Base-by-base conservation (phyloP, 331 rosid species). In the Arachis monticola region DNA sequence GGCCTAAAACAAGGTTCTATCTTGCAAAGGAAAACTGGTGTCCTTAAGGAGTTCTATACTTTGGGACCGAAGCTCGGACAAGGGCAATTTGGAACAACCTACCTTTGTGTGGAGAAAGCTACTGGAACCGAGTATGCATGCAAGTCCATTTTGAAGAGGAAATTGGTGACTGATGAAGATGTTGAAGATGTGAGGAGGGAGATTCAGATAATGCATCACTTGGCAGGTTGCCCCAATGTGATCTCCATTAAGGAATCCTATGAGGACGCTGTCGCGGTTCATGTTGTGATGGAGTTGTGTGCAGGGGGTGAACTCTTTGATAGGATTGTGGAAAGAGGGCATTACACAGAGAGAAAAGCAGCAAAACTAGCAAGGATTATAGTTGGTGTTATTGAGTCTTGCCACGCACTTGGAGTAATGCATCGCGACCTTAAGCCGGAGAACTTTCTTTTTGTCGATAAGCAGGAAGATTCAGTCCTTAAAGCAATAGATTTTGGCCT, bases 351-450 rank as follows among this genome's bases (percentile, higher is more conserved):
- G 63, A 86, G 87, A 79, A 86, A 87, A 77, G 99, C 99, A 4
- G 97, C 99, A 30, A 80, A 78, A 31, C 80, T 94, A 57, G 86
- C 93, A 10, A 86, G 88, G 87, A 88, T 88, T 47, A 85, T 94
- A 8, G 92, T 88, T 61, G 90, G 95, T 64, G 96, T 90, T 13
- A 83, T 92, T 51, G 88, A 94, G 78, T 85, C 89, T 4, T 94
- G 99, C 67, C 99, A 94, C 77, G 80, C 97, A 64, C 85, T 92
- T 40, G 97, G 99, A 38, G 99, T 94, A 6, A 94, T 94, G 97
- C 99, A 94, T 72, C 88, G 99, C 0, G 99, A 94, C 77, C 94
- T 94, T 57, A 94, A 94, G 85, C 99, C 99, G 0, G 99, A 94
- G 85, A 94, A 92, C 67, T 94, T 94, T 58, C 92, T 94, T 53